These are phyloP conservation scores for Penicillium salamii DNA, from an alignment of 495 filamentous ascomycete genomes.

Conservation along the genomic window DNA sequence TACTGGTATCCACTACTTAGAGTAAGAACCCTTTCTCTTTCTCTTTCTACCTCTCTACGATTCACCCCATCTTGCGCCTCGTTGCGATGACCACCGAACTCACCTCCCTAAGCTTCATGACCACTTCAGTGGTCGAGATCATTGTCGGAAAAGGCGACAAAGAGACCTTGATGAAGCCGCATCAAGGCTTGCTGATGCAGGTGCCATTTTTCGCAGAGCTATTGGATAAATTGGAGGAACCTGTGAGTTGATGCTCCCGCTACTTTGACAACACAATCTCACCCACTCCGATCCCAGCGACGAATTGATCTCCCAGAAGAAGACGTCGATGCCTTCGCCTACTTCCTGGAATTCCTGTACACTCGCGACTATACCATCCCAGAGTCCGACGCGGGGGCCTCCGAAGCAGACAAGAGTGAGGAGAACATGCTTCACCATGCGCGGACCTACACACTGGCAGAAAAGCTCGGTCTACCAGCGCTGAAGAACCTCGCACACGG, in stretches of 20 bases:
- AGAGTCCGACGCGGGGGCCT: conserved; percentile 52
- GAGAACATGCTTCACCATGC: conserved; percentile 81
- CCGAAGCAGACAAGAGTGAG: conserved; percentile 65
- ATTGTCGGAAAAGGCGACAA: conserved; percentile 62
- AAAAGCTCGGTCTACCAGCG: conserved; percentile 68
- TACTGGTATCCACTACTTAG: conserved; percentile 25
- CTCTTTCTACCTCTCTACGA: not conserved
- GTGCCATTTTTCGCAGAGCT: conserved; percentile 71
- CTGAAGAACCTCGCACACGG: conserved; percentile 75
- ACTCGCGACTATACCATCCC: conserved; percentile 84
- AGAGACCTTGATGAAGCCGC: conserved; percentile 66
- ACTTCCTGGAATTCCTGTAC: conserved; percentile 90
- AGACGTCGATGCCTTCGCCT: conserved; percentile 77
- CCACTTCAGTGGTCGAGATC: conserved; percentile 76
- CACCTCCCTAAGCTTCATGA: conserved; percentile 46
- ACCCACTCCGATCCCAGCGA: conserved; percentile 36
- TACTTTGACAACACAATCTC: not conserved
- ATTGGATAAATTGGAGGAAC: conserved; percentile 54
- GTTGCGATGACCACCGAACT: conserved; percentile 3
- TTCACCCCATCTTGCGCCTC: not conserved
- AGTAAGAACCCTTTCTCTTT: conserved; percentile 23
- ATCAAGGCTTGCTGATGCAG: conserved; percentile 70
- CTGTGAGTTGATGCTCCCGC: conserved; percentile 16
- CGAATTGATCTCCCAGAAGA: conserved; percentile 67
- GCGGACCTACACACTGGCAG: conserved; percentile 81